These are phyloP conservation scores for Monosporozyma unispora DNA, from an alignment of 805 yeast genomes.

Conservation along the genomic window DNA sequence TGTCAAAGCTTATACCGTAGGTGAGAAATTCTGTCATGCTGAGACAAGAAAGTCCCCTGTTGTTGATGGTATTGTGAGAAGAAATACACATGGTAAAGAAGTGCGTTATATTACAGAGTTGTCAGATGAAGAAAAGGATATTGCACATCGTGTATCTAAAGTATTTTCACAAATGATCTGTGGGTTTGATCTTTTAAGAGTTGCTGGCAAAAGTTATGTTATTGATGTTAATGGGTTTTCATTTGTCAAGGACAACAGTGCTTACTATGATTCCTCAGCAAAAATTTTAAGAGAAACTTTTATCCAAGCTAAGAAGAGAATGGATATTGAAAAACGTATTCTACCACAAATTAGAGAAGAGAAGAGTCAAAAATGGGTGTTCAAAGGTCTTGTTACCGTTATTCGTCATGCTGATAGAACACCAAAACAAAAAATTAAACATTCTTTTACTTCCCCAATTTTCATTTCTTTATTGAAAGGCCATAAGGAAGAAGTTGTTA, in stretches of 20 bases:
- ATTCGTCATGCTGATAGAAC: constrained; percentile 98
- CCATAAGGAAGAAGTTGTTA: constrained; percentile 91
- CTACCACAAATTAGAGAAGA: constrained; percentile 32
- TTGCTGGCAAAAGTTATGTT: constrained; percentile 78
- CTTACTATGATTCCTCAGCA: constrained; percentile 79
- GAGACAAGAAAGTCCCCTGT: constrained; percentile 98
- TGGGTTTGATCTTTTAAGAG: constrained; percentile 91
- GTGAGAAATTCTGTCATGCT: constrained; percentile 86
- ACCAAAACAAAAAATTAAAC: constrained; percentile 95
- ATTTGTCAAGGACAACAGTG: constrained; percentile 85
- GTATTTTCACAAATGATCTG: constrained; percentile 89
- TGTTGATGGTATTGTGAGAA: constrained; percentile 96
- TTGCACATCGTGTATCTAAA: constrained; percentile 69
- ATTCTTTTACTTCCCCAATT: constrained; percentile 80
- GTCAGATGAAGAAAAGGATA: constrained; percentile 60
- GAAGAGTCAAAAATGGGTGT: constrained; percentile 80
- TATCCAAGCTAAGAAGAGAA: constrained; percentile 45
- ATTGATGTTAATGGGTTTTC: constrained; percentile 98
- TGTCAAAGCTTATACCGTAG: constrained; percentile 97
- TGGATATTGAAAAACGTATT: constrained; percentile 34
- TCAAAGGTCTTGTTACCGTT: constrained; percentile 85
- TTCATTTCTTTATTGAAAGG: constrained; percentile 85
- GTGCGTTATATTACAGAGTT: constrained; percentile 81
- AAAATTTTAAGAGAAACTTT: constrained; percentile 68
- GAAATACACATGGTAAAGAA: constrained; percentile 97